Evolutionary conservation across 768 basidiomycete species (phyloP), one percentile per base, ranked within the genome.

Genomic region (Naganishia friedmannii): DNA sequence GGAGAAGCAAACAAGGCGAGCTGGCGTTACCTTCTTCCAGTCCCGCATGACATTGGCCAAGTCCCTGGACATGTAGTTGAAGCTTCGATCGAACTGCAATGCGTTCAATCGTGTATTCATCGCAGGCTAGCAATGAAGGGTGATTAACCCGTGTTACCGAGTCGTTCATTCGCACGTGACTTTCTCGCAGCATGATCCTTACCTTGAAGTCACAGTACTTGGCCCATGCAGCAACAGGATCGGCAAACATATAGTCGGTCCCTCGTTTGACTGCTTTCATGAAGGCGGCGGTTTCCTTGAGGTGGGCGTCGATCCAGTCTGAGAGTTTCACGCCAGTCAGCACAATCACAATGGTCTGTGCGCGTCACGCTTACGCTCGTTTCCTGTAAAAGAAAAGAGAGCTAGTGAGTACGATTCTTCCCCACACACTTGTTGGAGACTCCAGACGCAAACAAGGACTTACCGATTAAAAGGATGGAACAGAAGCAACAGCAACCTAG

Each of bases 401-500:
- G 19, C 23, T 31, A 4, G 37, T 63, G 3, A 57, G 56, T 28
- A 31, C 21, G n/a, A 5, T 6, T 10, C 42, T 42, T 32, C 28
- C 26, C 29, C 29, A 12, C 9, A 21, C 34, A 32, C 28, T 26
- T 28, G n/a, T 57, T 26, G 9, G 3, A 57, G 4, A 4, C 21
- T 45, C 23, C 8, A 65, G 26, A 65, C 5, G 60, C 48, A 23
- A 58, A 23, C 15, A 23, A 58, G 1, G 23, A 58, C 57, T 19
- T 58, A 58, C 57, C 57, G 46, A 67, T 67, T 29, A 53, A 67
- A 17, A 67, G 65, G 55, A 60, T 70, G 29, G 70, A 72, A 68
- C 72, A 75, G 67, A 73, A 75, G 65, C 72, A 73, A 46, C 74
- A 75, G 68, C 75, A 75, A 19, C 75, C 75, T 8, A 76, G 71